phyloP scores from a whole-genome alignment of 192 early-diverging fungal species.

The Endogone sp. region DNA sequence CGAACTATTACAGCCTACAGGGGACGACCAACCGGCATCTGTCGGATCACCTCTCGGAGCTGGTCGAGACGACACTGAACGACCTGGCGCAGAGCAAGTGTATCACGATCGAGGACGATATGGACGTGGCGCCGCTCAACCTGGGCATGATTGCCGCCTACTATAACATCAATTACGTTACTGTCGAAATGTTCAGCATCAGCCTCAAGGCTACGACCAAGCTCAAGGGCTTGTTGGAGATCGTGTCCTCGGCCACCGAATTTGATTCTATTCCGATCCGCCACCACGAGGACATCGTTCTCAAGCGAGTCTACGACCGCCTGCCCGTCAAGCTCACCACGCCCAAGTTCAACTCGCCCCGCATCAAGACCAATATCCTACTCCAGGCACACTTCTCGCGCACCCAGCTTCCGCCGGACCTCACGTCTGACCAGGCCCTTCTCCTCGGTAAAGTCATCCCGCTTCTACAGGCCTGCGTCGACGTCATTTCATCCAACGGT shows the following conservation, averaged over 20 bases:
- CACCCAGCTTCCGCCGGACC: constrained; percentile 82
- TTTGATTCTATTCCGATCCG: constrained; percentile 91
- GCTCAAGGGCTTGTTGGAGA: constrained; percentile 87
- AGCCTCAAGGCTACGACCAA: constrained; percentile 85
- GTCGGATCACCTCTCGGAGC: constrained; percentile 89
- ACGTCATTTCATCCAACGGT: constrained; percentile 89
- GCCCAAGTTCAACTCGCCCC: constrained; percentile 82
- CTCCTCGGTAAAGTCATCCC: constrained; percentile 67
- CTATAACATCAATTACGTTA: constrained; percentile 94
- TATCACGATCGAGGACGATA: constrained; percentile 62
- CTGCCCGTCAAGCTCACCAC: constrained; percentile 68
- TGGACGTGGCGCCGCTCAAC: constrained; percentile 79
- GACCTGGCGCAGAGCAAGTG: constrained; percentile 89
- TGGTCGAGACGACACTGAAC: constrained; percentile 87
- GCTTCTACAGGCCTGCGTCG: constrained; percentile 89
- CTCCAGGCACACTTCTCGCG: constrained; percentile 96
- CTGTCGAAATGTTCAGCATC: constrained; percentile 90
- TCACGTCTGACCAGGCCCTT: constrained; percentile 83
- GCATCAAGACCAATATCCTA: constrained; percentile 89
- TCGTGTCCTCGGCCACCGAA: constrained; percentile 90
- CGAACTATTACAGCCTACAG: constrained; percentile 93
- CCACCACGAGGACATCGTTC: constrained; percentile 83
- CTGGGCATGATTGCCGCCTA: constrained; percentile 97
- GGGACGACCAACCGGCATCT: constrained; percentile 85
- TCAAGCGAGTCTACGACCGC: constrained; percentile 78